Percentiles rank a stretch among this genome's conserved stretches.
phyloP scores from a whole-genome alignment of 148 eudicot species.

The Spergularia marina region DNA sequence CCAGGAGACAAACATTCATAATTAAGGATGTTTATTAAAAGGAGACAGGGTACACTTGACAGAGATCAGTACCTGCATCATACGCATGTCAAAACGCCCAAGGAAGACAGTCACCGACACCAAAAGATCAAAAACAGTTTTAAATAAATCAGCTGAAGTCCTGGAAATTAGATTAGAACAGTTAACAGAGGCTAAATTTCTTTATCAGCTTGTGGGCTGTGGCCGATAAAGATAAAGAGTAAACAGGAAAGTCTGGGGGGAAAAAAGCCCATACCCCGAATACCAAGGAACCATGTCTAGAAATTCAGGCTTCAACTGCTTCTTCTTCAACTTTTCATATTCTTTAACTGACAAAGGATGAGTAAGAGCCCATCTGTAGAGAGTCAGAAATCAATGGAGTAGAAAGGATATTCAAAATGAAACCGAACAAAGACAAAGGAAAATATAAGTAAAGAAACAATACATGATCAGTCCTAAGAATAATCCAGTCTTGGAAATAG shows the following conservation, averaged over 20 bases:
- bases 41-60: background rate
- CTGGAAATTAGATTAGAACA: constrained; percentile 40
- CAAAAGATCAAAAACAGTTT: constrained; percentile 94
- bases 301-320: constrained; percentile 81
- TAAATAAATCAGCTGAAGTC: constrained; percentile 97
- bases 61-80: constrained; percentile 81
- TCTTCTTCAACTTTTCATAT: constrained; percentile 63
- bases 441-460: background rate
- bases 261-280: constrained; percentile 67
- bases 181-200: background rate
- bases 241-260: background rate
- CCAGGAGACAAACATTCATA: background rate
- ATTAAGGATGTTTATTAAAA: background rate
- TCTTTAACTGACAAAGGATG: constrained; percentile 82
- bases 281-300: constrained; percentile 99
- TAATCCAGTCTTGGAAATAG: background rate
- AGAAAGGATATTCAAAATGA: constrained; percentile 15
- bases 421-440: background rate
- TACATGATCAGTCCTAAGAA: background rate
- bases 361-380: constrained; percentile 97
- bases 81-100: constrained; percentile 99
- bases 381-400: constrained; percentile 22
- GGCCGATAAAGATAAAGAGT: background rate
- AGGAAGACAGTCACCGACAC: constrained; percentile 95
- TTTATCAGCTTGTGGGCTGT: background rate